Percentiles rank a stretch among this genome's conserved stretches.
These are phyloP conservation scores for Gnomoniopsis sp. DNA, from an alignment of 2,329 filamentous ascomycete genomes.

Conservation along the genomic window DNA sequence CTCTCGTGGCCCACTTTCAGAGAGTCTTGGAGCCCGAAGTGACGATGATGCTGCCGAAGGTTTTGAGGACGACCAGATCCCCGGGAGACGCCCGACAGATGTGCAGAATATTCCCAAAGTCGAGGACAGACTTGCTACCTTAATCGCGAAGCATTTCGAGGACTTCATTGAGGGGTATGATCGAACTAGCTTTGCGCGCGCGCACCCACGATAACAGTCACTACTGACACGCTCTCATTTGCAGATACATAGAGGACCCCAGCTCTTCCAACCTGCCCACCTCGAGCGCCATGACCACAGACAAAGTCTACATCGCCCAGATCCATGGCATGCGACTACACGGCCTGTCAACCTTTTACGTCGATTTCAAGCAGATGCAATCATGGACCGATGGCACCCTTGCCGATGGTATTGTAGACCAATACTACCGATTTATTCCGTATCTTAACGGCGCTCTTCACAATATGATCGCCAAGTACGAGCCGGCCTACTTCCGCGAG, in stretches of 20 bases:
- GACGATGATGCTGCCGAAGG: slow-evolving; percentile 57
- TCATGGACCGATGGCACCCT: slow-evolving; percentile 75
- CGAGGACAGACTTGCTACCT: slow-evolving; percentile 71
- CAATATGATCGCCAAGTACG: slow-evolving; percentile 90
- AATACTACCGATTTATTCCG: slow-evolving; percentile 93
- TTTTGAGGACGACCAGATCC: slow-evolving; percentile 63
- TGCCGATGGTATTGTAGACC: slow-evolving; percentile 79
- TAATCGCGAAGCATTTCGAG: slow-evolving; percentile 74
- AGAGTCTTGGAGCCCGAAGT: slow-evolving; percentile 57
- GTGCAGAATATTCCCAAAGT: slow-evolving; percentile 62
- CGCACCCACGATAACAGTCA: not conserved
- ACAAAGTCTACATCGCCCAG: slow-evolving; percentile 82
- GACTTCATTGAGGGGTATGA: slow-evolving; percentile 73
- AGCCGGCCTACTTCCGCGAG: slow-evolving; percentile 88
- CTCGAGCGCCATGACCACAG: slow-evolving; percentile 69
- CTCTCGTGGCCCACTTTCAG: slow-evolving; percentile 59
- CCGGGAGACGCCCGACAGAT: slow-evolving; percentile 45
- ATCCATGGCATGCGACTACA: slow-evolving; percentile 74
- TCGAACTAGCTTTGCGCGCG: not conserved
- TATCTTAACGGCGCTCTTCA: slow-evolving; percentile 87
- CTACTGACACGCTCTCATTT: slow-evolving; percentile 1
- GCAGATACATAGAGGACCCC: slow-evolving; percentile 66
- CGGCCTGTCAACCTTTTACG: slow-evolving; percentile 78
- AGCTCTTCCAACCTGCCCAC: slow-evolving; percentile 59
- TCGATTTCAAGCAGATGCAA: slow-evolving; percentile 82